phyloP scores from a whole-genome alignment of 108 stramenopile species.

The Stephanodiscus triporus region DNA sequence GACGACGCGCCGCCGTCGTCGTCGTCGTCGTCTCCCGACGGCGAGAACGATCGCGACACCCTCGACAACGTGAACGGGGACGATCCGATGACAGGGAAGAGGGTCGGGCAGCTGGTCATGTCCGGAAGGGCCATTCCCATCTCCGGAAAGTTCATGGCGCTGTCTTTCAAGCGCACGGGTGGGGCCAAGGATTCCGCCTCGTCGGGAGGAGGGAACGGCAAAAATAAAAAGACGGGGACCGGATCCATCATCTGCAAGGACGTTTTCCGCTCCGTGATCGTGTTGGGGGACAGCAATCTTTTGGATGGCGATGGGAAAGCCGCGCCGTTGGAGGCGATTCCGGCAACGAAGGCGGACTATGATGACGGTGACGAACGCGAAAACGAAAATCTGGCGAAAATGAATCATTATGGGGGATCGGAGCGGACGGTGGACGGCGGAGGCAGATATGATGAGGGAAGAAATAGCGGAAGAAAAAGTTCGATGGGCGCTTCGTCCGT shows the following conservation, averaged over 20 bases:
- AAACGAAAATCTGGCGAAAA: neutral
- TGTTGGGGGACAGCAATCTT: slow-evolving; percentile 63
- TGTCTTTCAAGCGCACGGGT: slow-evolving; percentile 49
- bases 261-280: slow-evolving; percentile 70
- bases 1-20: neutral
- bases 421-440: slow-evolving; percentile 72
- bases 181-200: slow-evolving; percentile 30
- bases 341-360: neutral
- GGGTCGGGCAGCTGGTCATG: slow-evolving; percentile 27
- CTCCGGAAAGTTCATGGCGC: slow-evolving; percentile 41
- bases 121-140: slow-evolving; percentile 44
- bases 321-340: neutral
- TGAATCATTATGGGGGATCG: slow-evolving; percentile 72
- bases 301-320: slow-evolving; percentile 17
- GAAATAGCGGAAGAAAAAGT: slow-evolving; percentile 9
- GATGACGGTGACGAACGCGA: slow-evolving; percentile 1
- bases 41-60: no score
- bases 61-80: no score
- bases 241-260: slow-evolving; percentile 66
- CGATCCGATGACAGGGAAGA: slow-evolving; percentile 8
- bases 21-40: neutral
- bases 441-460: slow-evolving; percentile 23
- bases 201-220: slow-evolving; percentile 37
- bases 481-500: neutral
- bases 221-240: slow-evolving; percentile 51